Evolutionary conservation across 306 rosid species (phyloP), one percentile per base, ranked within the genome.

Genomic region (Corylus americana): DNA sequence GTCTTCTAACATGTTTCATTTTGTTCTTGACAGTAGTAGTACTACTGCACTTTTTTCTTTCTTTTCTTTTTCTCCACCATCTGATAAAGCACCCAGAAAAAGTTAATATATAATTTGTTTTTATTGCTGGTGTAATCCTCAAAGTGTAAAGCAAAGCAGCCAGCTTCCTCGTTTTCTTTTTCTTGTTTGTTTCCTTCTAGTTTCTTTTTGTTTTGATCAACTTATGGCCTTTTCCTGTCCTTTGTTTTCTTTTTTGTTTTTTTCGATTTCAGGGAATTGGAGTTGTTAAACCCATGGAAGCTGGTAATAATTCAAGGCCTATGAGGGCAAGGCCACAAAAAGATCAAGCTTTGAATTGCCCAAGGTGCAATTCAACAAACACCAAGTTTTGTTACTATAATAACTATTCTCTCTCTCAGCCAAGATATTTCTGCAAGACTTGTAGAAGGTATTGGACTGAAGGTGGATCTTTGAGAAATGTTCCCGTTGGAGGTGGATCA

Each of bases 371-470:
- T 81, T 96, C 99, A 13, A 91, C 92, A 18, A 96, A 92, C 87
- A 96, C 99, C 1, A 96, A 95, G 77, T 96, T 96, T 87, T 96
- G 99, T 22, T 96, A 96, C 90, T 96, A 96, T 85, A 96, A 96
- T 61, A 96, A 96, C 82, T 96, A 93, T 49, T 93, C 97, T 59
- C 92, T 96, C 74, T 80, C 98, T n/a, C 99, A 96, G 83, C 99
- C 99, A 29, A 89, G 99, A 68, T 93, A 91, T 84, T 93, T 96
- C 14, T 96, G 99, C 86, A 96, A 96, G 83, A 88, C 98, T 72
- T 96, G 99, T 78, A 77, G 96, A 74, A 93, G 99, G 91, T 96
- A 96, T 77, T 96, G 99, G 99, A 96, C 99, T 78, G 97, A 92
- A 59, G 99, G 99, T 75, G 99, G 99, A 3, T 93, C 99, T 27